Percentiles rank a stretch among this genome's conserved stretches.
Conservation (phyloP, 1,139 yeast genomes). For the Debaryomycetaceae sp. region DNA sequence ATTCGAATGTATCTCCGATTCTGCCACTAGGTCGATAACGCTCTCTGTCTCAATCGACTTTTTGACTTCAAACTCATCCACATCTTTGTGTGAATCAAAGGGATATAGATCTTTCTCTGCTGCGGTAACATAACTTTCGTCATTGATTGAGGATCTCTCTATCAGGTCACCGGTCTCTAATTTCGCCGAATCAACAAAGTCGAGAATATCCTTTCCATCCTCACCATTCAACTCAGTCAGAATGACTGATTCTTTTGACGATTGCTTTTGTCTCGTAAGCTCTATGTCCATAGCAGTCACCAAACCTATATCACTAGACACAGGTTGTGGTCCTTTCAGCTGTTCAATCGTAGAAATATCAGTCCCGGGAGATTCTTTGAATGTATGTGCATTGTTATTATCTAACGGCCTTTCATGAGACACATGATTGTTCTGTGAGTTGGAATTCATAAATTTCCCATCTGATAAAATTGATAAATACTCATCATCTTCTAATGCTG, state of each 20-base stretch:
- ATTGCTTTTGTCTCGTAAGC: background rate
- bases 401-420: background rate
- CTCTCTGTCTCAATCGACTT: background rate
- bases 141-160: slow-evolving; percentile 2
- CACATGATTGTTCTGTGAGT: background rate
- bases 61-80: background rate
- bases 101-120: background rate
- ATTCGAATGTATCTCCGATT: background rate
- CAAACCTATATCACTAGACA: background rate
- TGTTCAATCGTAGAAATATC: no score
- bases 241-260: background rate
- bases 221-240: background rate
- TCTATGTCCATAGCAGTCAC: background rate
- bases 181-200: background rate
- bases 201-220: background rate
- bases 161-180: background rate
- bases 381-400: background rate
- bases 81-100: background rate
- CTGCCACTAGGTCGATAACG: background rate
- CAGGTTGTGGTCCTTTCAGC: background rate
- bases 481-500: slow-evolving; percentile 1
- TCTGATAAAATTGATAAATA: background rate
- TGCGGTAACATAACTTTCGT: background rate
- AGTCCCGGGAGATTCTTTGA: no score
- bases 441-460: background rate